These are phyloP conservation scores for Colletotrichum chlorophyti DNA, from an alignment of 2,329 filamentous ascomycete genomes.

Conservation along the genomic window DNA sequence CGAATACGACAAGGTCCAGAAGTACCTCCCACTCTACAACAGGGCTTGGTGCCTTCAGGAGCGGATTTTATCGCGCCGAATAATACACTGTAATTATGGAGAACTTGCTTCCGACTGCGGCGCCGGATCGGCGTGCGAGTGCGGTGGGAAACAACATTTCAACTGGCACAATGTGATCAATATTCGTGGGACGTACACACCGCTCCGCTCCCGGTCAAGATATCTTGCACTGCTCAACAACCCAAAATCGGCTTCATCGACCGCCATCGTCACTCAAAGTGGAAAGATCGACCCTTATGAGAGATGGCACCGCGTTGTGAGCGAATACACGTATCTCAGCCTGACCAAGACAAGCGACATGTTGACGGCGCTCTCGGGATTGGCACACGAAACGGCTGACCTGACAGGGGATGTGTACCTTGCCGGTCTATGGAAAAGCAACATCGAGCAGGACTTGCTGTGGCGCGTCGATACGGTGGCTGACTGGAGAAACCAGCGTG, in stretches of 20 bases:
- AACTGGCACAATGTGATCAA: constrained; percentile 3
- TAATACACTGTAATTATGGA: constrained; percentile 14
- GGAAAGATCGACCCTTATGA: constrained; percentile 3
- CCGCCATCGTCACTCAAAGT: not conserved
- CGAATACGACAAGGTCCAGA: not conserved
- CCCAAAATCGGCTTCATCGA: not conserved
- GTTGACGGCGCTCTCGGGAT: constrained; percentile 10
- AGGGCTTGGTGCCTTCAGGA: constrained; percentile 17
- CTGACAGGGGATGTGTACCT: not conserved
- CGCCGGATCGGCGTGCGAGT: not conserved
- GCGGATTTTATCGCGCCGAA: not conserved
- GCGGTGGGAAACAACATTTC: constrained; percentile 1
- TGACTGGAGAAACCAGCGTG: not conserved
- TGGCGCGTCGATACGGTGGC: constrained; percentile 5
- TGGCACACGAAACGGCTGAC: not conserved
- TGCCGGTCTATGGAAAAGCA: not conserved
- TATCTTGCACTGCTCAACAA: not conserved
- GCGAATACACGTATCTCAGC: constrained; percentile 9
- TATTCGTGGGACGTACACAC: not conserved
- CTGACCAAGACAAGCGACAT: constrained; percentile 5
- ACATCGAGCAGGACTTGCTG: constrained; percentile 4
- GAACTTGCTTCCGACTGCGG: constrained; percentile 8
- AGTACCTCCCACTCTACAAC: not conserved
- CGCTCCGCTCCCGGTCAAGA: not conserved
- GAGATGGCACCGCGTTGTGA: constrained; percentile 6